Percentiles rank a stretch among this genome's conserved stretches.
phyloP scores from a whole-genome alignment of 305 asterid genomes.

The Fraxinus ornus region DNA sequence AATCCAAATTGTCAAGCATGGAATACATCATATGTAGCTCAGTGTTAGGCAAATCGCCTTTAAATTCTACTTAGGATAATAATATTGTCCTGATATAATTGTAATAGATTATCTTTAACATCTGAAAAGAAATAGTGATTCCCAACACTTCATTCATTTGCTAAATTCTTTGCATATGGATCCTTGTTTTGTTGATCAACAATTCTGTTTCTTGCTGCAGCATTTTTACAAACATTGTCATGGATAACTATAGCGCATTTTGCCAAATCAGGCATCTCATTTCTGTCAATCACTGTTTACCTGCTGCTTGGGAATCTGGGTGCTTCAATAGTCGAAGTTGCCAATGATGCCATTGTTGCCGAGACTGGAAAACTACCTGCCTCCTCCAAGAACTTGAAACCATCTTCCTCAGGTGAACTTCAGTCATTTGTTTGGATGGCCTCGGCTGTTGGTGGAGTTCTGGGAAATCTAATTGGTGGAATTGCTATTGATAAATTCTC shows the following conservation, averaged over 20 bases:
- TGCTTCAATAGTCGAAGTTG: slow-evolving; percentile 90
- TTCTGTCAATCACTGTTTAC: slow-evolving; percentile 59
- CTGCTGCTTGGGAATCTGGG: slow-evolving; percentile 93
- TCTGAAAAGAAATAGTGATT: background rate
- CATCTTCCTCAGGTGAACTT: slow-evolving; percentile 63
- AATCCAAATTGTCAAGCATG: background rate
- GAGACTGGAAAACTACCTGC: slow-evolving; percentile 64
- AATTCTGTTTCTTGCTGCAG: slow-evolving; percentile 45
- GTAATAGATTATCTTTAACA: background rate
- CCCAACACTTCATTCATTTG: background rate
- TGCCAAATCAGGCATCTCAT: slow-evolving; percentile 61
- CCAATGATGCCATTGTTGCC: slow-evolving; percentile 95
- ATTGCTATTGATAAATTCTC: slow-evolving; percentile 47
- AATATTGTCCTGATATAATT: background rate
- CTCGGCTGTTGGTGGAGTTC: slow-evolving; percentile 72
- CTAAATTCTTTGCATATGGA: background rate
- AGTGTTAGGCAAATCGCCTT: background rate
- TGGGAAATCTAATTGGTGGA: slow-evolving; percentile 82
- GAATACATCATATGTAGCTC: background rate
- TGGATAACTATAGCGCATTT: slow-evolving; percentile 70
- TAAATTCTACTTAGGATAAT: background rate
- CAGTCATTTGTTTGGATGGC: slow-evolving; percentile 97
- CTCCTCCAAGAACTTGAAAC: slow-evolving; percentile 42
- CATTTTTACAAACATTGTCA: slow-evolving; percentile 73
- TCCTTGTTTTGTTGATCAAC: slow-evolving; percentile 13